Evolutionary conservation across 2,329 filamentous ascomycete genomes (phyloP).

Genomic region (Fusarium mangiferae): DNA sequence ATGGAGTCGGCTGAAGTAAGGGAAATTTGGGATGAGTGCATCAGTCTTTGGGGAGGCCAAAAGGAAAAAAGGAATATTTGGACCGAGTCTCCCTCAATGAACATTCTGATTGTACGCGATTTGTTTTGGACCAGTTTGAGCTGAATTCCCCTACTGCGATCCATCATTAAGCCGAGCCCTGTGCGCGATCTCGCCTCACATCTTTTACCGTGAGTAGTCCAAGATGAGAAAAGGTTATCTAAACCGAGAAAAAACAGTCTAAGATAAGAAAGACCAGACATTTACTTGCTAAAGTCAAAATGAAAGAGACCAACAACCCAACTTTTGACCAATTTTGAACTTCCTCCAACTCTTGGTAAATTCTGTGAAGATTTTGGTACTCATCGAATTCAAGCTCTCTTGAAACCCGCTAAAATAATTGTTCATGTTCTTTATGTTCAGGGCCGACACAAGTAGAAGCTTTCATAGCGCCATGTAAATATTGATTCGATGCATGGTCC

Average conservation of each 20-base stretch:
- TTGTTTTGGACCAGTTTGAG: no score
- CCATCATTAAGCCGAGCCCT: no score
- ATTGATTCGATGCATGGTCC: neutral
- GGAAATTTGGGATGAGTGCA: no score
- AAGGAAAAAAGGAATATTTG: no score
- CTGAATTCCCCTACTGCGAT: no score
- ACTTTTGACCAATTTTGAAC: neutral
- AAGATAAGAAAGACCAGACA: neutral
- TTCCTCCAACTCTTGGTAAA: neutral
- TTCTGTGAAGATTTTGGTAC: neutral
- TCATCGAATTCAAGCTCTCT: neutral
- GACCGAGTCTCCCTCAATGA: no score
- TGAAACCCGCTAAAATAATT: neutral
- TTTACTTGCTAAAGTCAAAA: neutral
- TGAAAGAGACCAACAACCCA: neutral
- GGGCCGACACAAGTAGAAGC: neutral
- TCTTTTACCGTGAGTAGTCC: neutral
- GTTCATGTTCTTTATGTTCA: neutral
- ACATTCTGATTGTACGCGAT: no score
- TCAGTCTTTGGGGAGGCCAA: no score
- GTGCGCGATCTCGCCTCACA: no score
- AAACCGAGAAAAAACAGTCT: no score
- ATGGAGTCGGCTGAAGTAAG: no score
- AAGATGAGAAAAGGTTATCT: no score
- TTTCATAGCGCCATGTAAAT: neutral